Percentiles rank a stretch among this genome's conserved stretches.
These are phyloP conservation scores for Candida takata DNA, from an alignment of 805 yeast genomes.

Conservation along the genomic window DNA sequence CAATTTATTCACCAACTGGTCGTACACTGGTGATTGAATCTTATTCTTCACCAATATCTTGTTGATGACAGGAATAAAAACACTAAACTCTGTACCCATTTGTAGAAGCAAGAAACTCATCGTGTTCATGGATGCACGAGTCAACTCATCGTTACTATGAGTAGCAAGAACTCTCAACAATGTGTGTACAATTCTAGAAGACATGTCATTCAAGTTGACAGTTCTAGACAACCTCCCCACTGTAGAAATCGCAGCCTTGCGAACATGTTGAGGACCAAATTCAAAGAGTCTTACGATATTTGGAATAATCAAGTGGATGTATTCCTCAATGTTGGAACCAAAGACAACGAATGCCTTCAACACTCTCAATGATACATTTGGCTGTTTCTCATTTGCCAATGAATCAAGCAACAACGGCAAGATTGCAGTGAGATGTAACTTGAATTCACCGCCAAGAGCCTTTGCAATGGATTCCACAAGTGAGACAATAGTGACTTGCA, in stretches of 20 bases:
- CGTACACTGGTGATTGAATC: slow-evolving; percentile 68
- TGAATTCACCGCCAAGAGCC: slow-evolving; percentile 90
- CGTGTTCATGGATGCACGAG: slow-evolving; percentile 66
- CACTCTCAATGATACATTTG: slow-evolving; percentile 63
- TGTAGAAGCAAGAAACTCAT: slow-evolving; percentile 72
- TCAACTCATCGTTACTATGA: slow-evolving; percentile 49
- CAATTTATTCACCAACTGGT: slow-evolving; percentile 71
- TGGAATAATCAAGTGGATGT: slow-evolving; percentile 81
- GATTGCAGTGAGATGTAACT: slow-evolving; percentile 69
- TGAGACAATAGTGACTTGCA: slow-evolving; percentile 74
- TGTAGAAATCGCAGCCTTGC: slow-evolving; percentile 72
- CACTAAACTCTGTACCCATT: slow-evolving; percentile 75
- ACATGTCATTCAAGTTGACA: slow-evolving; percentile 75
- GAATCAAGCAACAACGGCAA: slow-evolving; percentile 71
- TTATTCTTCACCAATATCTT: slow-evolving; percentile 55
- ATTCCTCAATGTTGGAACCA: slow-evolving; percentile 84
- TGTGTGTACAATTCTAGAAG: slow-evolving; percentile 86
- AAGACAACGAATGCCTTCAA: slow-evolving; percentile 78
- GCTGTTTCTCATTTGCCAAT: slow-evolving; percentile 64
- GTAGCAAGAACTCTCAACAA: slow-evolving; percentile 57
- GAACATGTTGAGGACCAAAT: slow-evolving; percentile 47
- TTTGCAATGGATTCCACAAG: slow-evolving; percentile 78
- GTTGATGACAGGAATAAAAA: slow-evolving; percentile 78
- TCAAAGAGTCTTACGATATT: slow-evolving; percentile 78
- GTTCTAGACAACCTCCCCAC: slow-evolving; percentile 73